Base-by-base conservation (phyloP, 495 filamentous ascomycete genomes). In the Podospora didyma region DNA sequence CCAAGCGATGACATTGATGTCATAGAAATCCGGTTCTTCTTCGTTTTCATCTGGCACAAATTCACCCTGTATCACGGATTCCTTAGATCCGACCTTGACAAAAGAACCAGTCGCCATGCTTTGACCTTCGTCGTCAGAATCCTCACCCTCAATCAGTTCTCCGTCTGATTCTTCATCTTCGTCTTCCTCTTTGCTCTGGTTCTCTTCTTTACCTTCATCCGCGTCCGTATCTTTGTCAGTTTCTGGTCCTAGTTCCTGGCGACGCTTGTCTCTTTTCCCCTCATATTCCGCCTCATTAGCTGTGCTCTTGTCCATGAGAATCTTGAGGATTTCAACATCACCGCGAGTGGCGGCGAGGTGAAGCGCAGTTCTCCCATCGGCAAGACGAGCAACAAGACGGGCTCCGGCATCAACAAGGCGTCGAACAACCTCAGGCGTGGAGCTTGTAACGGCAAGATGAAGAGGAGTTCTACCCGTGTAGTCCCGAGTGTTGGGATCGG, bases 401-500 rank as follows among this genome's bases (percentile, higher is more conserved):
- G 90, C 90, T 1, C 86, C 87, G 55, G 82, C 74, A 61, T 88
- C 78, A n/a, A 93, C 82, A 6, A 95, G 74, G 46, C 69, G 76
- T 58, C 85, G 74, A n/a, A 93, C 86, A 42, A 93, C 76, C 35
- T 84, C 83, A 0, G 84, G 81, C 0, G 82, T 84, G 0, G 86
- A 88, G 20, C 72, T 76, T 66, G 86, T 83, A 54, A 78, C 79
- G 9, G 89, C 89, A 12, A 95, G 74, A 55, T 93, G 90, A 11
- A 93, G 73, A 4, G 90, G 90, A 3, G 89, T 88, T 20, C 90
- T 75, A 10, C 90, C 90, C n/a, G 87, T 90, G 60, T 87, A 86
- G 60, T 95, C 89, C 12, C 90, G 61, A 42, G 71, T 71, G 59
- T 92, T 82, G 1, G 83, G 75, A 63, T 88, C 79, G 11, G 78